Percentiles rank a stretch among this genome's conserved stretches.
Conservation (phyloP, 805 yeast genomes). For the Saccharomycodes ludwigii region DNA sequence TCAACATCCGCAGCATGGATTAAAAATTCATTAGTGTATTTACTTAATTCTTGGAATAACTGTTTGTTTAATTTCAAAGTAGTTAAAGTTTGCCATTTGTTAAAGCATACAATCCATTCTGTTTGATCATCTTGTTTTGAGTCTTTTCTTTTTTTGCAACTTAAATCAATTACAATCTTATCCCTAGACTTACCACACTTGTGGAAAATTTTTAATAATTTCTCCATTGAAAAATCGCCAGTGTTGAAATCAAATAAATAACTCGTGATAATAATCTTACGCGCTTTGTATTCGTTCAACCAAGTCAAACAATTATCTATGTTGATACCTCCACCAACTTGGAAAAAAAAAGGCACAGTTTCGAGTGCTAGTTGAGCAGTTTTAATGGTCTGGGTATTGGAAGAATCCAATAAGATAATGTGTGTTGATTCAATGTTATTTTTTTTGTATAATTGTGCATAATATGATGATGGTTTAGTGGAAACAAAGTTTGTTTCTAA, state of each 20-base stretch:
- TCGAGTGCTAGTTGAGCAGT: constrained; percentile 70
- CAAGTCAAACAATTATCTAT: constrained; percentile 61
- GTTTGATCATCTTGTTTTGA: constrained; percentile 13
- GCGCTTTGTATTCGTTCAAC: constrained; percentile 60
- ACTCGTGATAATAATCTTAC: constrained; percentile 84
- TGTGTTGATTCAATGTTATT: constrained; percentile 66
- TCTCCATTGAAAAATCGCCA: constrained; percentile 36
- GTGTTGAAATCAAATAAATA: constrained; percentile 60
- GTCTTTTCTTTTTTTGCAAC: constrained; percentile 46
- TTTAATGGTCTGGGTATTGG: constrained; percentile 30
- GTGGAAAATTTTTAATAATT: constrained; percentile 37
- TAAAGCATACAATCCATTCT: constrained; percentile 92
- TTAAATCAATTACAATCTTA: constrained; percentile 74
- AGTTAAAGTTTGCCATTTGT: constrained; percentile 92
- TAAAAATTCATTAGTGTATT: constrained; percentile 74
- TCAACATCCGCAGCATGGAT: constrained; percentile 99
- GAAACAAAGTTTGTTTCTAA: constrained; percentile 72
- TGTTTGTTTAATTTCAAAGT: constrained; percentile 40
- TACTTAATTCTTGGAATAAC: constrained; percentile 40
- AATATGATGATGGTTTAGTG: constrained; percentile 57
- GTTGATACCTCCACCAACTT: constrained; percentile 90
- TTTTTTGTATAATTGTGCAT: constrained; percentile 54
- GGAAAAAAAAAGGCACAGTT: constrained; percentile 64
- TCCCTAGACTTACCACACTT: constrained; percentile 43
- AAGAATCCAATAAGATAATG: constrained; percentile 80